Evolutionary conservation across 345 rosid species (phyloP).

Genomic region (Linum tenue): DNA sequence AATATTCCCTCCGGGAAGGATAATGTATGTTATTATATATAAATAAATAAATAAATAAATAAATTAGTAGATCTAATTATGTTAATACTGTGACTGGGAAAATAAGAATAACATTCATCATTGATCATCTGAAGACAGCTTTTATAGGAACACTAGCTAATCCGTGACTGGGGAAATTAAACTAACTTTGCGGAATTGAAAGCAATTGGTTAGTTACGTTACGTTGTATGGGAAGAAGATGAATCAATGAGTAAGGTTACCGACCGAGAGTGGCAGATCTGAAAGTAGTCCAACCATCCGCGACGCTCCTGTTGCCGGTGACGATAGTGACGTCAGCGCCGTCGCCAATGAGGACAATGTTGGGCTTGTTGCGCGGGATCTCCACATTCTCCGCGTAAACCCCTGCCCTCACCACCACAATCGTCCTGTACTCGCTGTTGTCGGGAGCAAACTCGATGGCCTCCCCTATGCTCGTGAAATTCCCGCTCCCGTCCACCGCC

Average conservation of each 20-base stretch:
- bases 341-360: conserved; percentile 64
- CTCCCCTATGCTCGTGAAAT: conserved; percentile 61
- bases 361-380: conserved; percentile 57
- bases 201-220: too few relatives aligned
- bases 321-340: conserved; percentile 56
- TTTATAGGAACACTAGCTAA: too few relatives aligned
- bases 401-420: conserved; percentile 57
- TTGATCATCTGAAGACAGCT: too few relatives aligned
- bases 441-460: conserved; percentile 69
- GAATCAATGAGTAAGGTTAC: not conserved
- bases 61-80: too few relatives aligned
- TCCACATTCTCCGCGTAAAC: conserved; percentile 59
- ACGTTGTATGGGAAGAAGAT: too few relatives aligned
- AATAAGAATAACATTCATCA: too few relatives aligned
- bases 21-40: too few relatives aligned
- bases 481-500: conserved; percentile 70
- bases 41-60: too few relatives aligned
- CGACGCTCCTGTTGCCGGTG: conserved; percentile 56
- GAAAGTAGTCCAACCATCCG: conserved; percentile 87
- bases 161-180: too few relatives aligned
- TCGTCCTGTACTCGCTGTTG: conserved; percentile 39
- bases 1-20: too few relatives aligned
- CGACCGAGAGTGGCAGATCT: conserved; percentile 90
- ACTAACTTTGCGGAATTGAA: too few relatives aligned
- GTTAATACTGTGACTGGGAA: too few relatives aligned